These are phyloP conservation scores for Penicillium nordicum DNA, from an alignment of 2,329 filamentous ascomycete genomes.

Conservation along the genomic window DNA sequence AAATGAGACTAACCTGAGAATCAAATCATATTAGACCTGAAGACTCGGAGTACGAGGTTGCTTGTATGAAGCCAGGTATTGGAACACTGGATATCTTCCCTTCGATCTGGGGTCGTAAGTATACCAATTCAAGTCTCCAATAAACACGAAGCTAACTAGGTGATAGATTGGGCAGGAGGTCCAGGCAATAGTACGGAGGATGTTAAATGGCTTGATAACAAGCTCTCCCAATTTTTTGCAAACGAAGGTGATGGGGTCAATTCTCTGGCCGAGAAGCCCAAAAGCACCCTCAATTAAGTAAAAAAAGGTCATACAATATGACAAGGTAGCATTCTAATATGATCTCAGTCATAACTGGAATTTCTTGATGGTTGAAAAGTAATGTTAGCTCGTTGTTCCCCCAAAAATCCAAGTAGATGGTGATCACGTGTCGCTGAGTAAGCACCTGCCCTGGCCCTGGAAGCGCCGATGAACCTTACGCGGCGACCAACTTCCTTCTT, in stretches of 20 bases:
- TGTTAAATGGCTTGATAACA: constrained; percentile 67
- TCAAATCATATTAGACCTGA: constrained; percentile 54
- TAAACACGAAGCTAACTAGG: constrained; percentile 10
- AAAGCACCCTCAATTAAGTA: background rate
- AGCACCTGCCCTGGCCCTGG: constrained; percentile 11
- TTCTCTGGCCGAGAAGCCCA: constrained; percentile 4
- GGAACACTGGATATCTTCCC: constrained; percentile 55
- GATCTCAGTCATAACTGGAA: background rate
- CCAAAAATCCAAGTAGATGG: background rate
- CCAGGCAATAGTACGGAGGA: constrained; percentile 70
- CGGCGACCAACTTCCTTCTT: constrained; percentile 3
- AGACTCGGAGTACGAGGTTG: constrained; percentile 71
- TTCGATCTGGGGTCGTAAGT: constrained; percentile 63
- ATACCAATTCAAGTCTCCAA: background rate
- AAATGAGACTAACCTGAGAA: background rate
- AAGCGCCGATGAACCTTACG: constrained; percentile 14
- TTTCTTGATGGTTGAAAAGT: background rate
- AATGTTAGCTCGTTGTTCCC: background rate
- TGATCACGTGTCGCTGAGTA: constrained; percentile 23
- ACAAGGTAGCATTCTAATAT: background rate
- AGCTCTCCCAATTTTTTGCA: constrained; percentile 54
- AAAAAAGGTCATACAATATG: background rate
- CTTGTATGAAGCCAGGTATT: constrained; percentile 57
- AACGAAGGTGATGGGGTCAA: constrained; percentile 4
- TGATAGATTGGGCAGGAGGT: constrained; percentile 59